A percentile compares a stretch with the other conserved stretches of the same genome.
Evolutionary conservation across 805 yeast genomes (phyloP).

Genomic region (Saccharomycopsis malanga): DNA sequence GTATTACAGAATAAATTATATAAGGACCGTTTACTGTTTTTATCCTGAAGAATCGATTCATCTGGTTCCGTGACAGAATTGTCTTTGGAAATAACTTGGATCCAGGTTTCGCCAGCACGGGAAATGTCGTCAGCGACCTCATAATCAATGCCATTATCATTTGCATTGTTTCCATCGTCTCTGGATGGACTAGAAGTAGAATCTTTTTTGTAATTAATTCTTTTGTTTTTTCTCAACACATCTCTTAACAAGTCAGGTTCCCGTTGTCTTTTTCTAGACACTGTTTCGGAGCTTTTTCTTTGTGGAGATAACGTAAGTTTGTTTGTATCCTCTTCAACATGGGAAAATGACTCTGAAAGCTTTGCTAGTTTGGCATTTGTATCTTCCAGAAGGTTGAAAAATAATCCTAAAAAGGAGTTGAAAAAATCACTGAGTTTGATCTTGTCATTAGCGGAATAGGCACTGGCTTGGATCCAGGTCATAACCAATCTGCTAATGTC

Average conservation of each 20-base stretch:
- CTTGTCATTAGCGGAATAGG: conserved; percentile 58
- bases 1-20: conserved; percentile 71
- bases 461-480: conserved; percentile 49
- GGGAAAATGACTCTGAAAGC: conserved; percentile 5
- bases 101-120: conserved; percentile 44
- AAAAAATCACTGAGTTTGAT: conserved; percentile 57
- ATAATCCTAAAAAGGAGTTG: conserved; percentile 51
- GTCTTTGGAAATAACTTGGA: conserved; percentile 35
- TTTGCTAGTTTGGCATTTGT: conserved; percentile 6
- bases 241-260: conserved; percentile 44
- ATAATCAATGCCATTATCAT: conserved; percentile 2
- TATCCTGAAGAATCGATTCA: conserved; percentile 18
- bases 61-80: conserved; percentile 26
- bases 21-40: conserved; percentile 23
- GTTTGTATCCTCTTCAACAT: neutral
- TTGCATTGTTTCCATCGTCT: neutral
- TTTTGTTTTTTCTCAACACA: conserved; percentile 36
- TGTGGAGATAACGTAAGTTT: neutral
- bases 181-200: neutral
- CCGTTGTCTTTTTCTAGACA: conserved; percentile 33
- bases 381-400: conserved; percentile 42
- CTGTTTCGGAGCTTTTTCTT: neutral
- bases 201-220: conserved; percentile 28
- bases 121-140: conserved; percentile 17
- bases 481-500: conserved; percentile 56